Evolutionary conservation across 192 early-diverging fungal species (phyloP).

Genomic region (Coemansia sp.): DNA sequence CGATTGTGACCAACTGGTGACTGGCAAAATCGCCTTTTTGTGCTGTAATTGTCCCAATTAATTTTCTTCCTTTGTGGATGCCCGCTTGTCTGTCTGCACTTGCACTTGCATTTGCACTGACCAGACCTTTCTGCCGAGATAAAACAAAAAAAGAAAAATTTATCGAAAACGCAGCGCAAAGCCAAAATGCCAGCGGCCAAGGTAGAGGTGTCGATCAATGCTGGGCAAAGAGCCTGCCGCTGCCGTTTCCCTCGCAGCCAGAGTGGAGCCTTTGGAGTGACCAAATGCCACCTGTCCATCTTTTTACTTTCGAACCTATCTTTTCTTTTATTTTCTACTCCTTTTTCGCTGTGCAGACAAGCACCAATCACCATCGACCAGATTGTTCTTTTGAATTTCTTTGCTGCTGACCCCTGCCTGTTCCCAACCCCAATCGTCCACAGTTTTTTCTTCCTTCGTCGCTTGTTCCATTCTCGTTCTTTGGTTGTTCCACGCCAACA

Average conservation of each 20-base stretch:
- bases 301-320: not conserved
- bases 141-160: not conserved
- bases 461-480: slow-evolving; percentile 3
- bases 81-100: no score
- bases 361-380: no score
- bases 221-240: no score
- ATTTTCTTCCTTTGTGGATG: no score
- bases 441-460: not conserved
- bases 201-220: not conserved
- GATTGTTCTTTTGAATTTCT: not conserved
- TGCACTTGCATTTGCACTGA: no score
- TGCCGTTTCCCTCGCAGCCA: no score
- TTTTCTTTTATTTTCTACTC: not conserved
- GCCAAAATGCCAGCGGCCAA: not conserved
- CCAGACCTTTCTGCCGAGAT: not conserved
- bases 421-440: not conserved
- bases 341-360: not conserved
- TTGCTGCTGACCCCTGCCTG: not conserved
- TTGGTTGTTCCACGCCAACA: not conserved
- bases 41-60: no score
- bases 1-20: no score
- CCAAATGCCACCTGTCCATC: no score
- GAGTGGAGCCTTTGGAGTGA: no score
- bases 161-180: not conserved
- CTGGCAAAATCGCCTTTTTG: no score